Evolutionary conservation across 2,329 filamentous ascomycete species (phyloP), one percentile per base, ranked within the genome.

Genomic region (Aureobasidium namibiae): DNA sequence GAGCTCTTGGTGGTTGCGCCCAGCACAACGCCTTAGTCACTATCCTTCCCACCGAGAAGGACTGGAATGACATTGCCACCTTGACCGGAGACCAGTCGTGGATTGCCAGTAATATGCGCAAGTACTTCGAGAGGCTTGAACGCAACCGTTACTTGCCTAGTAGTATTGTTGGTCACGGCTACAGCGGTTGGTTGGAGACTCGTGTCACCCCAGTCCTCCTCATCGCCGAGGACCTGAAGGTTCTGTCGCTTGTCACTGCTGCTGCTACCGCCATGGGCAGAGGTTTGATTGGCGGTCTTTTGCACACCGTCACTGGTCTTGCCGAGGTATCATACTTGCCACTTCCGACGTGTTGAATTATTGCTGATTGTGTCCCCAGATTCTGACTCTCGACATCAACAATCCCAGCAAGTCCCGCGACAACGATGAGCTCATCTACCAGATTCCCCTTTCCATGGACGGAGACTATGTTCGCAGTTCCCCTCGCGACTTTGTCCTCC

Each of bases 71-170:
- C 64, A 80, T 87, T 59, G 78, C 78, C 3, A 69, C 71, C 13
- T 65, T 86, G 29, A 87, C 84, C 2, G 83, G 83, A 4, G 84
- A 88, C 64, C 64, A 69, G 1, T 81, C 80, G 0, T 87, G 84
- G 84, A 70, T 73, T 0, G 72, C 82, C 0, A 70, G 72, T 1
- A 82, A 81, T 61, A 86, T 87, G 82, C 74, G 81, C 61, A 70
- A 76, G 59, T 82, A 84, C 70, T 83, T 81, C 56, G 65, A 72
- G 45, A 75, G 74, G 62, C 65, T 85, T 52, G 82, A 86, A 69
- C 61, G 62, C 36, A 73, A 76, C 58, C 80, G 80, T 9, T 83
- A 85, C 68, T 71, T 82, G 1, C 73, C 66, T 58, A 73, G 62
- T 59, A 72, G 59, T 39, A 61, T 67, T 53, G 44, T 41, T 23